phyloP scores from a whole-genome alignment of 2,329 filamentous ascomycete species.

The Alternaria sp. region DNA sequence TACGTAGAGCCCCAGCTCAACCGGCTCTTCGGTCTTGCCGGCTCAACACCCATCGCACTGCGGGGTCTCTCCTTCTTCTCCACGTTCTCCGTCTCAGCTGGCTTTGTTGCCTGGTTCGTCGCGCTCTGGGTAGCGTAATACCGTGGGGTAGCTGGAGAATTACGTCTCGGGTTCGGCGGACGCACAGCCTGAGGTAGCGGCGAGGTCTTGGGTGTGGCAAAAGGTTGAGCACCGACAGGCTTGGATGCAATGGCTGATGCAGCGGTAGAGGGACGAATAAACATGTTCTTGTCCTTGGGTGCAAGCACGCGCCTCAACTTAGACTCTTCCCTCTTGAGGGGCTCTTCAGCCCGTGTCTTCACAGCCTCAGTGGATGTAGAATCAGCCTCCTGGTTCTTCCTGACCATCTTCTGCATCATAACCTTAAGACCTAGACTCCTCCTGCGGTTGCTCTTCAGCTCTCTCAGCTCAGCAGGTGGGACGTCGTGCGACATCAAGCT shows the following conservation, averaged over 20 bases:
- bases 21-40: slow-evolving; percentile 22
- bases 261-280: slow-evolving; percentile 9
- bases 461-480: slow-evolving; percentile 32
- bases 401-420: slow-evolving; percentile 40
- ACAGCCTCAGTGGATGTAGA: background rate
- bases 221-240: background rate
- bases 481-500: slow-evolving; percentile 33
- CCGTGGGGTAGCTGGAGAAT: slow-evolving; percentile 10
- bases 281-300: slow-evolving; percentile 13
- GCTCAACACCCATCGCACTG: slow-evolving; percentile 10
- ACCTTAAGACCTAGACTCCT: slow-evolving; percentile 37
- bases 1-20: slow-evolving; percentile 34
- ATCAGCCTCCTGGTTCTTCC: slow-evolving; percentile 29
- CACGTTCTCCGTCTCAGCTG: background rate
- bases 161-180: background rate
- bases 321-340: background rate
- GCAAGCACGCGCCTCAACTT: slow-evolving; percentile 7
- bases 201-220: background rate
- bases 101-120: background rate
- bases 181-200: background rate
- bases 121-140: slow-evolving; percentile 26
- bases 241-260: background rate
- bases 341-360: background rate
- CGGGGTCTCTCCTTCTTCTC: slow-evolving; percentile 11
- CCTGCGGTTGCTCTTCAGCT: slow-evolving; percentile 19